A percentile compares a stretch with the other conserved stretches of the same genome.
phyloP scores from a whole-genome alignment of 352 stramenopile species.

The Phytophthora fragariae region DNA sequence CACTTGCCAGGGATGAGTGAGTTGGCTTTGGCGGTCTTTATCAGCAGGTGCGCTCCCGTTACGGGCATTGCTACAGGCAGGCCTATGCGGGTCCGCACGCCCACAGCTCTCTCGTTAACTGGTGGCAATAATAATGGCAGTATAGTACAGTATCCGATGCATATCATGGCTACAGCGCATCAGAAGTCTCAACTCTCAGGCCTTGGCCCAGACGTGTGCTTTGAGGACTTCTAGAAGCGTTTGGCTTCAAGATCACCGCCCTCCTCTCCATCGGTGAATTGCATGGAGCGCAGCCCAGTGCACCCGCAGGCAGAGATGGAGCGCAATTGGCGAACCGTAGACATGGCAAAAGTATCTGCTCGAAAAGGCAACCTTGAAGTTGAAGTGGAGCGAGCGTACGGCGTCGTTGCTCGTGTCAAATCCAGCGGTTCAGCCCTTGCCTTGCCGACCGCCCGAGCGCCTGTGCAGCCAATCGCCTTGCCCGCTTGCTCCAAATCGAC shows the following conservation, averaged over 20 bases:
- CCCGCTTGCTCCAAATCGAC: conserved; percentile 17
- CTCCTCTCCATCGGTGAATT: neutral
- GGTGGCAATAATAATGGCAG: conserved; percentile 15
- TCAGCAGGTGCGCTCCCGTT: neutral
- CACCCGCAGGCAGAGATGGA: conserved; percentile 6
- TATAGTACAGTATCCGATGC: neutral
- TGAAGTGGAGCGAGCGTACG: conserved; percentile 19
- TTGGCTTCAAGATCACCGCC: neutral
- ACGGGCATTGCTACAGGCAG: neutral
- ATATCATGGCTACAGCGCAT: conserved; percentile 22
- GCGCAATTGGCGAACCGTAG: conserved; percentile 1
- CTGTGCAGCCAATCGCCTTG: conserved; percentile 21
- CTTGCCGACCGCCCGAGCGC: neutral
- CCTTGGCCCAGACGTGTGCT: neutral
- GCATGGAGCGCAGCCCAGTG: conserved; percentile 11
- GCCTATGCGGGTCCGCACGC: neutral
- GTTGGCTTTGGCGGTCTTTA: neutral
- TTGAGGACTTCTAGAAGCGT: neutral
- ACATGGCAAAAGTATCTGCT: conserved; percentile 15
- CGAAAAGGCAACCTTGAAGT: conserved; percentile 32
- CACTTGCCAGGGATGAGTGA: neutral
- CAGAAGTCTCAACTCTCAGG: neutral
- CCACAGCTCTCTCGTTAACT: neutral
- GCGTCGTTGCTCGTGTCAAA: conserved; percentile 24
- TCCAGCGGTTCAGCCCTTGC: conserved; percentile 4